Conservation (phyloP, 1,284 basidiomycete species). For the Pisolithus thermaeus region DNA sequence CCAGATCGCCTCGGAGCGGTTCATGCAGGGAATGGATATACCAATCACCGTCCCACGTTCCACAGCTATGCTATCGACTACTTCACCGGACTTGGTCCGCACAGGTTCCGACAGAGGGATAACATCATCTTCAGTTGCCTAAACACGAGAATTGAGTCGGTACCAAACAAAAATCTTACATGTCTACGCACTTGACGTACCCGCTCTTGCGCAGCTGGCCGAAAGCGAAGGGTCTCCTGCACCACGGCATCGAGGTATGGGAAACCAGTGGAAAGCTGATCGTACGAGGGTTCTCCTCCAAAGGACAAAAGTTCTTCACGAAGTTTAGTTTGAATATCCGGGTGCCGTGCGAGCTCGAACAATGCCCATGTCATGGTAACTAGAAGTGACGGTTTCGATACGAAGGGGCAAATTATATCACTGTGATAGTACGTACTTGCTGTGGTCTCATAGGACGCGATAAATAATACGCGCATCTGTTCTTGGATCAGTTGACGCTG, state of each 20-base stretch:
- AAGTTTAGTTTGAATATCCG: constrained; percentile 34
- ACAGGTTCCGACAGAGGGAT: constrained; percentile 45
- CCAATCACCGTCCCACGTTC: constrained; percentile 39
- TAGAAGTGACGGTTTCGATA: background rate
- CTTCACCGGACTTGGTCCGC: constrained; percentile 31
- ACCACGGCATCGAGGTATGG: constrained; percentile 33
- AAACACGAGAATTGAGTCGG: constrained; percentile 1
- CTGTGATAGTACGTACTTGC: background rate
- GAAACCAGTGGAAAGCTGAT: constrained; percentile 27
- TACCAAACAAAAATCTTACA: constrained; percentile 4
- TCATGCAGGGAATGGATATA: constrained; percentile 38
- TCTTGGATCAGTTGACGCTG: background rate
- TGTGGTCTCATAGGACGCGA: background rate
- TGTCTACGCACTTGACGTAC: constrained; percentile 22
- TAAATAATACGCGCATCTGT: background rate
- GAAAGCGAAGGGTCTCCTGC: constrained; percentile 19
- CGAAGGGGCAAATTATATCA: background rate
- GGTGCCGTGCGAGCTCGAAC: constrained; percentile 15
- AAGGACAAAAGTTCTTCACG: constrained; percentile 35
- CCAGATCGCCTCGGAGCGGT: constrained; percentile 45
- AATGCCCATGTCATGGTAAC: constrained; percentile 20
- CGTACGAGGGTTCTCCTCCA: constrained; percentile 27
- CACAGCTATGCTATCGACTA: constrained; percentile 36
- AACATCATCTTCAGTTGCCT: constrained; percentile 46
- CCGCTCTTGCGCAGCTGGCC: constrained; percentile 6